Base-by-base conservation (phyloP, 2,329 filamentous ascomycete genomes). In the Madurella mycetomatis region DNA sequence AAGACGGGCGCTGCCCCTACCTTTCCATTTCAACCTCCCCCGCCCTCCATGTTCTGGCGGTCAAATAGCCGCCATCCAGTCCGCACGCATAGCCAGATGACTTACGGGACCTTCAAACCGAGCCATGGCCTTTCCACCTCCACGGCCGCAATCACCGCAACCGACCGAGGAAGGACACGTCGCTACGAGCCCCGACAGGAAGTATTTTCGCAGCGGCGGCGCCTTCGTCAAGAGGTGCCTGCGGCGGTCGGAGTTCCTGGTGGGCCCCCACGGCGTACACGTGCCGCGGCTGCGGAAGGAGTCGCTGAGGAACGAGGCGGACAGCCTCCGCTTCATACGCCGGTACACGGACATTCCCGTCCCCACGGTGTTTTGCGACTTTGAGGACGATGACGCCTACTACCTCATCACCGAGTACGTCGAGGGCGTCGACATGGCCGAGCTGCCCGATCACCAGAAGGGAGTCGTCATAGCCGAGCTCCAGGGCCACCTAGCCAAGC, bases 221-320 rank as follows among this genome's bases (percentile, higher is more conserved):
- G 55, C 60, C 25, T 69, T 66, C 41, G 64, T 69, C 52, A 71
- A 70, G 50, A 61, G 66, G 30, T 68, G 55, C 44, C 60, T 70
- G 13, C 62, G 66, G 11, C 64, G 65, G 1, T 51, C 17, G 18
- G 68, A 71, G 54, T 70, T 65, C 46, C 61, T 61, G 25, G 64
- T 58, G 11, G 63, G 64, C 7, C 61, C 59, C 53, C 57, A 59
- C n/a, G 64, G 63, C 9, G 58, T 66, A 37, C 58, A 67, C 51
- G 57, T 69, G 11, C 68, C 69, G n/a, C 62, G 59, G 8, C 51
- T 69, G 30, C 54, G 62, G 32, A 64, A 60, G 25, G 62, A 70
- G 53, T 60, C 64, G 4, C 43, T 69, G 25, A 59, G 57, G 49
- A 70, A 68, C 54, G 67, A 70, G 54, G 65, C 62, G 16, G 66